phyloP scores from a whole-genome alignment of 1,139 yeast genomes.

The Sugiyamaella pinicola region DNA sequence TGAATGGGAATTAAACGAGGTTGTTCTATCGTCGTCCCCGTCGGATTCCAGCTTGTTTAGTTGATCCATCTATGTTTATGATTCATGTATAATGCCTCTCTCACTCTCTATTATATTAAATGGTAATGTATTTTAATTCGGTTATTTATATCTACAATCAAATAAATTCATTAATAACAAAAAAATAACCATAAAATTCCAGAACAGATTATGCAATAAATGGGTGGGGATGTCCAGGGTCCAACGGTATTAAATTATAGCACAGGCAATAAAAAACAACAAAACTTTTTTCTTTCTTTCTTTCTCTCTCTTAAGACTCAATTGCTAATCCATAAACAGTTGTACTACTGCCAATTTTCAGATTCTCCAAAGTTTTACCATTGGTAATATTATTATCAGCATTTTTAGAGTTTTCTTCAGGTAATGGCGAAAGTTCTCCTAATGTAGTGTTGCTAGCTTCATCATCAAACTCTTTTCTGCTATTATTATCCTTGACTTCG shows the following conservation, averaged over 20 bases:
- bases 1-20: conserved; percentile 26
- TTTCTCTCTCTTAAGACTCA: conserved; percentile 23
- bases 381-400: background rate
- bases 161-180: background rate
- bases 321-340: conserved; percentile 32
- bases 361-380: conserved; percentile 9
- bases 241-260: background rate
- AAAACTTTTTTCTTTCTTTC: background rate
- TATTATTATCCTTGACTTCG: conserved; percentile 1
- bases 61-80: background rate
- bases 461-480: conserved; percentile 13
- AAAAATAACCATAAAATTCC: conserved; percentile 5
- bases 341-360: conserved; percentile 24
- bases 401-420: background rate
- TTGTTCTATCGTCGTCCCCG: conserved; percentile 17
- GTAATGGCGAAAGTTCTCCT: conserved; percentile 20
- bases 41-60: background rate
- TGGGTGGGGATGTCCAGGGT: background rate
- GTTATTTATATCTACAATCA: conserved; percentile 4
- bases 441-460: conserved; percentile 21
- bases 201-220: conserved; percentile 7
- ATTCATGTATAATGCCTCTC: background rate
- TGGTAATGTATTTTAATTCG: background rate
- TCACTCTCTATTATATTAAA: background rate
- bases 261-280: conserved; percentile 2